Base-by-base conservation (phyloP, 139 green algal genomes). In the Bryopsis sp. region DNA sequence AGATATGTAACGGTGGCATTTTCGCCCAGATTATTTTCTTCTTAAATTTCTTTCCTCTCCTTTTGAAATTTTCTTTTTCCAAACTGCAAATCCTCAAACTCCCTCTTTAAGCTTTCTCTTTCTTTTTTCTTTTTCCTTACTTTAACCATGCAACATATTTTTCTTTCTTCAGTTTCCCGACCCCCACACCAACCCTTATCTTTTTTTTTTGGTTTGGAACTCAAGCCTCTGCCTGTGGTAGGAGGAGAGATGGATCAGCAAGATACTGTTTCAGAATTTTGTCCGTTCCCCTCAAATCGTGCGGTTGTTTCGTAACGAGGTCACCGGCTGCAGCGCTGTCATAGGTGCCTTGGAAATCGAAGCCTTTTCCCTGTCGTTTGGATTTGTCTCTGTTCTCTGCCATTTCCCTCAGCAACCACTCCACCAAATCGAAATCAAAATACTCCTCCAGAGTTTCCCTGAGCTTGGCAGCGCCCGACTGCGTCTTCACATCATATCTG, bases 351-450 rank as follows among this genome's bases (percentile, higher is more conserved):
- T 31, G 4, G 29, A 50, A 50, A 32, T 58, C 24, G 54, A 69
- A 69, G 3, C 3, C 33, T 24, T 69, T 69, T 3, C 15, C 8
- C 26, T 35, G 29, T 32, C 32, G 43, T 7, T 7, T 11, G 3
- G 15, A 5, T 39, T 81, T 86, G 65, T 85, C 47, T 3, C 85
- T 72, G 67, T 91, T 91, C 61, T 91, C 74, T 19, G 46, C 70
- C 80, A 89, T 85, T 76, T 91, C 85, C 3, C 6, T 22, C 26
- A 88, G 7, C 57, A 93, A 66, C 86, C 86, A 93, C 19, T 69
- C 66, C 0, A 54, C 70, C 2, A 76, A 74, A 1, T 81, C 75
- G 6, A 39, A 24, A 32, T 81, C 73, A 67, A 89, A 87, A 68
- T 84, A 64, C 1, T 75, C 43, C 7, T 37, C 36, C 38, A 86